Conservation (phyloP, 192 early-diverging fungal species). For the Nowakowskiella sp. region DNA sequence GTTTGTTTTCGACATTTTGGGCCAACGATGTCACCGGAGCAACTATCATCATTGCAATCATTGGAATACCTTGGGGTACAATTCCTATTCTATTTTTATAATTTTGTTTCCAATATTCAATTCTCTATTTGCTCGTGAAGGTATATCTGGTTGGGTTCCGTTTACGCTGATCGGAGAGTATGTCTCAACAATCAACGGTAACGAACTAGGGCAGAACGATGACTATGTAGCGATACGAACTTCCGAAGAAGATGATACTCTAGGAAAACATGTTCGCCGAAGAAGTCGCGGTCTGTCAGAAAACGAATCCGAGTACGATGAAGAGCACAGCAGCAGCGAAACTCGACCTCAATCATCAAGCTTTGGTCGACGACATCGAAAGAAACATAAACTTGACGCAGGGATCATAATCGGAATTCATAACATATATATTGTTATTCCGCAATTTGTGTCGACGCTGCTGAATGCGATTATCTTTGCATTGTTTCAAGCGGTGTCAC, state of each 20-base stretch:
- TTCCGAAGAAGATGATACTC: background rate
- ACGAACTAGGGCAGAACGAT: background rate
- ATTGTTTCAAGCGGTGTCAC: conserved; percentile 28
- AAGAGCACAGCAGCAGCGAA: background rate
- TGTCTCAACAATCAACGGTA: conserved; percentile 24
- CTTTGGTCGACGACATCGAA: conserved; percentile 2
- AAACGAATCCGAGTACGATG: conserved; percentile 5
- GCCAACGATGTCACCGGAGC: conserved; percentile 49
- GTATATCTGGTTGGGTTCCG: conserved; percentile 85
- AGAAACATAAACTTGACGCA: conserved; percentile 28
- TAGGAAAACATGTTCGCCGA: background rate
- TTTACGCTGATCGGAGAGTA: conserved; percentile 82
- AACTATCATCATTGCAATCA: conserved; percentile 57
- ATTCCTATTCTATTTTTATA: background rate
- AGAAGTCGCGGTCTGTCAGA: background rate
- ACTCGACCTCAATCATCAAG: background rate
- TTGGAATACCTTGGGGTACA: conserved; percentile 74
- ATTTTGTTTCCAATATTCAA: background rate
- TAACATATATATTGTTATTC: conserved; percentile 90
- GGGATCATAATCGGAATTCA: conserved; percentile 85
- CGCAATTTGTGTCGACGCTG: conserved; percentile 83
- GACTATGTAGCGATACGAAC: background rate
- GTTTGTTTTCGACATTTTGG: conserved; percentile 62
- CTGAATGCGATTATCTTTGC: conserved; percentile 65
- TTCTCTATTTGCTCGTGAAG: conserved; percentile 5